Percentiles rank a stretch among this genome's conserved stretches.
Conservation (phyloP, 1,139 yeast species). For the Taphrina betulina region DNA sequence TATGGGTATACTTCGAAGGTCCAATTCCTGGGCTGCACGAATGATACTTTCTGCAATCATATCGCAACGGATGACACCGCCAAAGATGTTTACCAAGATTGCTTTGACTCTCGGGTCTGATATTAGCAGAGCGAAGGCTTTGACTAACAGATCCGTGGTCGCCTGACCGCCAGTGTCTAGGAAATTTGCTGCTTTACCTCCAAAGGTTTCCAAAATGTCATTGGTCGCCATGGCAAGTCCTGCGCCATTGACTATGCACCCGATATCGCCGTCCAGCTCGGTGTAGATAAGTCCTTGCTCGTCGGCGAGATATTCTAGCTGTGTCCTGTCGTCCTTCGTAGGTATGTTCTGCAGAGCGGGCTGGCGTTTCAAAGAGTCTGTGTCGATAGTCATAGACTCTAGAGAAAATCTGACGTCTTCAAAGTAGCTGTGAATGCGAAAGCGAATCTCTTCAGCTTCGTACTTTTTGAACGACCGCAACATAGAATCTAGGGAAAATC, state of each 20-base stretch:
- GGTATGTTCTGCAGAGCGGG: not conserved
- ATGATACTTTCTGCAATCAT: slow-evolving; percentile 31
- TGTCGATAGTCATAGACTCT: slow-evolving; percentile 9
- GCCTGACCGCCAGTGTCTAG: slow-evolving; percentile 32
- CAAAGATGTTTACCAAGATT: slow-evolving; percentile 22
- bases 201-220: slow-evolving; percentile 13
- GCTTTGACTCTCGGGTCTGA: slow-evolving; percentile 23
- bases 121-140: slow-evolving; percentile 12
- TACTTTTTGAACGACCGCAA: slow-evolving; percentile 18
- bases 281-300: slow-evolving; percentile 18
- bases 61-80: slow-evolving; percentile 23
- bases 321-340: not conserved
- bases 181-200: slow-evolving; percentile 24
- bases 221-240: slow-evolving; percentile 31
- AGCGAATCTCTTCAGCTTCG: slow-evolving; percentile 10
- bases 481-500: slow-evolving; percentile 1
- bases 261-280: slow-evolving; percentile 18
- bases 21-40: slow-evolving; percentile 25
- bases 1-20: slow-evolving; percentile 11
- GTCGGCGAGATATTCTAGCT: slow-evolving; percentile 8
- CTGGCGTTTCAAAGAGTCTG: slow-evolving; percentile 18
- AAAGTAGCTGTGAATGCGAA: slow-evolving; percentile 2
- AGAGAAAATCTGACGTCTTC: slow-evolving; percentile 14
- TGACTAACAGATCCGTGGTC: slow-evolving; percentile 16
- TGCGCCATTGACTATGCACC: slow-evolving; percentile 29